Percentiles rank a stretch among this genome's conserved stretches.
Evolutionary conservation across 257 asterid species (phyloP).

Genomic region (Gynochthodes officinalis): DNA sequence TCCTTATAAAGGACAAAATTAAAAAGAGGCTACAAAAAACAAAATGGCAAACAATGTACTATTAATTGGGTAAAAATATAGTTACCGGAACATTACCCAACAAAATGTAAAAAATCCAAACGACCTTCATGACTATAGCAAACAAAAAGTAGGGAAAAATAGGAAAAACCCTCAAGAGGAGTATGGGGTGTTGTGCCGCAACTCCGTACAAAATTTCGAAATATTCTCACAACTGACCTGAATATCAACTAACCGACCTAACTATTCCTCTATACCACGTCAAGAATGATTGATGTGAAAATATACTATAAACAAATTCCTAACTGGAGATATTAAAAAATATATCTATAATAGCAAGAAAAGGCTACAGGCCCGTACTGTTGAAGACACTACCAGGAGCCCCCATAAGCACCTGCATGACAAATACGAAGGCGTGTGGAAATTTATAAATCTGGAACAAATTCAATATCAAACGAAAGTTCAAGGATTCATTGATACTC

Average conservation of each 20-base stretch:
- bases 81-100: neutral
- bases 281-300: slow-evolving; percentile 4
- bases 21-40: no score
- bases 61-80: neutral
- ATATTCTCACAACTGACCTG: no score
- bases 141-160: neutral
- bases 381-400: slow-evolving; percentile 7
- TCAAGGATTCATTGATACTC: no score
- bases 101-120: neutral
- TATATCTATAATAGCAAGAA: neutral
- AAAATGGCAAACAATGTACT: no score
- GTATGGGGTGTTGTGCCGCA: neutral
- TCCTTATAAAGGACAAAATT: no score
- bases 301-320: neutral
- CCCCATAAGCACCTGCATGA: slow-evolving; percentile 6
- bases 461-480: no score
- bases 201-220: neutral
- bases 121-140: neutral
- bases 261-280: slow-evolving; percentile 1
- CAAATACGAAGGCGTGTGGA: neutral
- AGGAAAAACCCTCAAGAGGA: neutral
- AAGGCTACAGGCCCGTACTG: slow-evolving; percentile 3
- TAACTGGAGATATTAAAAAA: neutral
- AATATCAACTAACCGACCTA: slow-evolving; percentile 2
- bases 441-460: no score